Percentiles rank a stretch among this genome's conserved stretches.
These are phyloP conservation scores for Graphilbum ipis-grandicollis DNA, from an alignment of 2,329 filamentous ascomycete species.

Conservation along the genomic window DNA sequence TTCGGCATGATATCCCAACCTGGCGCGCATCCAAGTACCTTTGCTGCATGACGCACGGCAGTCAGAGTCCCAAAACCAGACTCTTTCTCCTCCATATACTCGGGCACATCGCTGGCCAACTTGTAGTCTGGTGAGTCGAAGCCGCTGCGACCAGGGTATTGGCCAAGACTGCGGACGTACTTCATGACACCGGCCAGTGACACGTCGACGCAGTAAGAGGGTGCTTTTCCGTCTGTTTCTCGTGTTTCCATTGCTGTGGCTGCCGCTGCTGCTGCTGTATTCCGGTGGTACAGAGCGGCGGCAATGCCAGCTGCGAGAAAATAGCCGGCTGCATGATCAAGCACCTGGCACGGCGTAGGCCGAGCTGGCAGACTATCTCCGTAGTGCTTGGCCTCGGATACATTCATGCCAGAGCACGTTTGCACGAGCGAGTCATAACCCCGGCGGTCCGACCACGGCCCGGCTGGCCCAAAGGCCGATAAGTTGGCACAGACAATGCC, in stretches of 20 bases:
- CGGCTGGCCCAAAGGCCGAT: slow-evolving; percentile 31
- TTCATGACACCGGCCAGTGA: slow-evolving; percentile 37
- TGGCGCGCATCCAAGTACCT: neutral
- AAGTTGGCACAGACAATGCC: slow-evolving; percentile 31
- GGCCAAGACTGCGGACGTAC: slow-evolving; percentile 36
- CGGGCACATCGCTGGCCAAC: slow-evolving; percentile 14
- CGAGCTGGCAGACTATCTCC: slow-evolving; percentile 9
- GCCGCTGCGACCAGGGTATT: slow-evolving; percentile 23
- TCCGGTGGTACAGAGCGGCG: slow-evolving; percentile 29
- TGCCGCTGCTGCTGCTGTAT: slow-evolving; percentile 18
- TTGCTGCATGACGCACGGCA: neutral
- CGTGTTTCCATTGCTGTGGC: too few species aligned
- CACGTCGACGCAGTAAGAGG: slow-evolving; percentile 34
- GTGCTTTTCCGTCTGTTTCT: too few species aligned
- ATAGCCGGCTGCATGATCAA: slow-evolving; percentile 39
- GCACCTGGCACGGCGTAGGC: slow-evolving; percentile 32
- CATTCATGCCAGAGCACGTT: slow-evolving; percentile 2
- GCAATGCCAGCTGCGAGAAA: slow-evolving; percentile 34
- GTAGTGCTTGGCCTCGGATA: neutral
- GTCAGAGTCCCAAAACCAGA: neutral
- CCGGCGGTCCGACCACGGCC: slow-evolving; percentile 9
- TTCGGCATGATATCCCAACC: neutral
- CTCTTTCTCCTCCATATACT: neutral
- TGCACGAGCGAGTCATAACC: slow-evolving; percentile 2
- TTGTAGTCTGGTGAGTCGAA: slow-evolving; percentile 21